Conservation (phyloP, 345 rosid species). For the Hibiscus mutabilis region DNA sequence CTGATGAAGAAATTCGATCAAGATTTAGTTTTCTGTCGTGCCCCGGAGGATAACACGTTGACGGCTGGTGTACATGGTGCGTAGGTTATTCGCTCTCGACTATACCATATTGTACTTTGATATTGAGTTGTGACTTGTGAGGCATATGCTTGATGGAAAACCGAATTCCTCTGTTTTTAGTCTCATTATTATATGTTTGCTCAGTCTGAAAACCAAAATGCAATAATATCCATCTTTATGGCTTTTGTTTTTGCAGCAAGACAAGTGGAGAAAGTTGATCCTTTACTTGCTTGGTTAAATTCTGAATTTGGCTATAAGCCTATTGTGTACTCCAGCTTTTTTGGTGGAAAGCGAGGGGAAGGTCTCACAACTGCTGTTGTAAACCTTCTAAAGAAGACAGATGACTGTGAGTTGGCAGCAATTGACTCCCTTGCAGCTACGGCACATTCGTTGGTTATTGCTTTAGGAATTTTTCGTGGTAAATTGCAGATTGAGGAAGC, state of each 20-base stretch:
- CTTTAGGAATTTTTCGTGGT: slow-evolving; percentile 58
- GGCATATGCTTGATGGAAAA: too few species aligned
- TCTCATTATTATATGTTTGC: background rate
- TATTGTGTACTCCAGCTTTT: slow-evolving; percentile 61
- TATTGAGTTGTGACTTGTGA: too few species aligned
- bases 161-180: too few species aligned
- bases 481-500: slow-evolving; percentile 83
- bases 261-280: slow-evolving; percentile 84
- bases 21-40: slow-evolving; percentile 83
- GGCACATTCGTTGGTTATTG: slow-evolving; percentile 70
- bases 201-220: background rate
- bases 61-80: slow-evolving; percentile 62
- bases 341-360: slow-evolving; percentile 85
- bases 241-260: slow-evolving; percentile 32
- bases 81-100: slow-evolving; percentile 4
- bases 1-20: slow-evolving; percentile 64
- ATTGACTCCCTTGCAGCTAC: slow-evolving; percentile 88
- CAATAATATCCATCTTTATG: background rate
- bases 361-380: slow-evolving; percentile 65
- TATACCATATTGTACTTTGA: too few species aligned
- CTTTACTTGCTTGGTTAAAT: slow-evolving; percentile 74
- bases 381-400: slow-evolving; percentile 47
- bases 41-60: slow-evolving; percentile 60
- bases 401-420: slow-evolving; percentile 77
- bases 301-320: slow-evolving; percentile 83